Percentiles rank a stretch among this genome's conserved stretches.
phyloP scores from a whole-genome alignment of 257 asterid species.

The Solanum verrucosum region DNA sequence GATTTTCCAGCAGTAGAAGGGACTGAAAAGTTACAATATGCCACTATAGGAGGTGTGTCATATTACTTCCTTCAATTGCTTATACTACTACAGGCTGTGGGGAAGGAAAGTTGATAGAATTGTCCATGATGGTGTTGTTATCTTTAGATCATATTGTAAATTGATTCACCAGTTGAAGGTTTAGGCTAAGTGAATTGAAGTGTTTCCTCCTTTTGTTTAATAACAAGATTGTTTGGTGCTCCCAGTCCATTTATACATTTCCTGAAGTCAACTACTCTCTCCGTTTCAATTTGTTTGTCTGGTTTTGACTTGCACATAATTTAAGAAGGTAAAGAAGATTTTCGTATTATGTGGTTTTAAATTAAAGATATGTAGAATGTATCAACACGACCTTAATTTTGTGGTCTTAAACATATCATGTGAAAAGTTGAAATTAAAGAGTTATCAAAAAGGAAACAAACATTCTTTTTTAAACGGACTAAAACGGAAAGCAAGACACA shows the following conservation, averaged over 20 bases:
- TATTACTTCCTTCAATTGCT: slow-evolving; percentile 79
- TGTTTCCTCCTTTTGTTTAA: not conserved
- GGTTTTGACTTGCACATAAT: fast-evolving
- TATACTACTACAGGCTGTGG: slow-evolving; percentile 44
- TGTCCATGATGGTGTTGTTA: not conserved
- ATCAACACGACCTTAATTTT: not conserved
- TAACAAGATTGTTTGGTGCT: not conserved
- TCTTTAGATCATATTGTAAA: not conserved
- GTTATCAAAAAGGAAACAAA: not conserved
- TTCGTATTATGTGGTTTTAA: not conserved
- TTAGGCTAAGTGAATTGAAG: not conserved
- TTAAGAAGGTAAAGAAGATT: not conserved
- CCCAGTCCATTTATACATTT: not conserved
- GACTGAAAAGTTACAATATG: slow-evolving; percentile 69
- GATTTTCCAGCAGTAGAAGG: slow-evolving; percentile 75
- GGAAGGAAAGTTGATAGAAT: slow-evolving; percentile 29
- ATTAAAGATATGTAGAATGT: not conserved
- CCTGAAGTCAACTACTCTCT: not conserved
- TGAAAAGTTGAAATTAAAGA: fast-evolving
- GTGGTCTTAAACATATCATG: not conserved
- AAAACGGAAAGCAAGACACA: not conserved
- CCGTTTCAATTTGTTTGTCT: not conserved
- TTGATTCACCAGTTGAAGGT: not conserved
- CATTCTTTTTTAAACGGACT: fast-evolving
- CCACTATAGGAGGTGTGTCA: slow-evolving; percentile 80